Conservation (phyloP, 2,329 filamentous ascomycete genomes). For the Neurospora sp. region DNA sequence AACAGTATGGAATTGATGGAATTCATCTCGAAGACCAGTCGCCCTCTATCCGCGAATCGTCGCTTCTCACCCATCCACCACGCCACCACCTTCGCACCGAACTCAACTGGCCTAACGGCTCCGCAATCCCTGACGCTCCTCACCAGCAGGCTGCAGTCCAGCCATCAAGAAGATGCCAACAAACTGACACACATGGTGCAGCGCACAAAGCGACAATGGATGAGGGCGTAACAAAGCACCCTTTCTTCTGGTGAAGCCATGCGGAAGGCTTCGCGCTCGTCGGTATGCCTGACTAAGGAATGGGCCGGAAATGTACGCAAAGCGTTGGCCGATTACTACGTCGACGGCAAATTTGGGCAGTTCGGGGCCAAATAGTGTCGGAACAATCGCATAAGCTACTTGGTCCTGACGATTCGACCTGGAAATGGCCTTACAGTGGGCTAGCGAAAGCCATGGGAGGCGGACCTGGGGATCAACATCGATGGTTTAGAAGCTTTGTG, state of each 20-base stretch:
- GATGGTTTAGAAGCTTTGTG: neutral
- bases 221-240: neutral
- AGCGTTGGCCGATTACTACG: neutral
- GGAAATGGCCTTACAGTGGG: neutral
- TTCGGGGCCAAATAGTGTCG: neutral
- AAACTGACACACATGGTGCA: neutral
- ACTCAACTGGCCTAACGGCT: neutral
- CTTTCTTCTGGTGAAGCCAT: neutral
- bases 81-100: neutral
- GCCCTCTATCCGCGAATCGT: neutral
- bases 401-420: neutral
- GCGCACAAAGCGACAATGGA: neutral
- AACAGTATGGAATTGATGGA: neutral
- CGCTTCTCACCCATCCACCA: neutral
- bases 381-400: neutral
- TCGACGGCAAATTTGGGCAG: neutral
- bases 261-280: neutral
- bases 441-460: neutral
- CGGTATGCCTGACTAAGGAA: neutral
- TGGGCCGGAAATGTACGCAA: neutral
- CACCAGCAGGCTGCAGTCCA: neutral
- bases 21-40: neutral
- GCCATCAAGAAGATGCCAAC: neutral
- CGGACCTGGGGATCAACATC: neutral
- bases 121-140: neutral